Conservation (phyloP, 352 stramenopile species). For the Phytopythium chamaehyphon region DNA sequence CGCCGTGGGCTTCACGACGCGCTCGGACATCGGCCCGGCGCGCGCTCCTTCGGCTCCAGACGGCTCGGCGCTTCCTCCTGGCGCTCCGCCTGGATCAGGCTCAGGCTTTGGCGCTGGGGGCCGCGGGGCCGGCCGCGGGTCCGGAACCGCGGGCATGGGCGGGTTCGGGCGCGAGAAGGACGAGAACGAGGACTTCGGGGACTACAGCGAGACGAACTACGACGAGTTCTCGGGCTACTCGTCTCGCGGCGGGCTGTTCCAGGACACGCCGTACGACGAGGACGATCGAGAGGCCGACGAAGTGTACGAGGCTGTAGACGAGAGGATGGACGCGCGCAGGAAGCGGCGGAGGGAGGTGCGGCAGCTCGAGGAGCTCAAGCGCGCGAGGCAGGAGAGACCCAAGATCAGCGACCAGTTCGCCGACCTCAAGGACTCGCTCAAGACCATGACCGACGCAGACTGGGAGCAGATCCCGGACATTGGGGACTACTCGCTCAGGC, state of each 20-base stretch:
- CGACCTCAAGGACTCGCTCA: conserved; percentile 94
- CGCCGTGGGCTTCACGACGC: conserved; percentile 96
- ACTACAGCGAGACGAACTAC: conserved; percentile 92
- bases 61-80: conserved; percentile 14
- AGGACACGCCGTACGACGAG: conserved; percentile 93
- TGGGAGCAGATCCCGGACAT: conserved; percentile 97
- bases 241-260: conserved; percentile 73
- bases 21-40: conserved; percentile 94
- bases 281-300: conserved; percentile 96
- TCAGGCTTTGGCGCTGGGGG: neutral
- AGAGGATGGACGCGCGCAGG: conserved; percentile 91
- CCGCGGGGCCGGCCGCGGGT: conserved; percentile 53
- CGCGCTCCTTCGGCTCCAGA: conserved; percentile 57
- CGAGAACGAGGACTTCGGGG: conserved; percentile 82
- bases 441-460: conserved; percentile 89
- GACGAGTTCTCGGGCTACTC: conserved; percentile 90
- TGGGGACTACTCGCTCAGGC: conserved; percentile 93
- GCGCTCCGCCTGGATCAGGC: conserved; percentile 6
- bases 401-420: conserved; percentile 98
- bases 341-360: conserved; percentile 87
- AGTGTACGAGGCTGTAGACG: conserved; percentile 95
- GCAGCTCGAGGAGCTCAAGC: conserved; percentile 86
- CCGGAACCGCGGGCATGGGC: conserved; percentile 73
- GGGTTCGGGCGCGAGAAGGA: conserved; percentile 84
- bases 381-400: conserved; percentile 76